These are phyloP conservation scores for Colletotrichum salicis DNA, from an alignment of 2,329 filamentous ascomycete genomes.

Conservation along the genomic window DNA sequence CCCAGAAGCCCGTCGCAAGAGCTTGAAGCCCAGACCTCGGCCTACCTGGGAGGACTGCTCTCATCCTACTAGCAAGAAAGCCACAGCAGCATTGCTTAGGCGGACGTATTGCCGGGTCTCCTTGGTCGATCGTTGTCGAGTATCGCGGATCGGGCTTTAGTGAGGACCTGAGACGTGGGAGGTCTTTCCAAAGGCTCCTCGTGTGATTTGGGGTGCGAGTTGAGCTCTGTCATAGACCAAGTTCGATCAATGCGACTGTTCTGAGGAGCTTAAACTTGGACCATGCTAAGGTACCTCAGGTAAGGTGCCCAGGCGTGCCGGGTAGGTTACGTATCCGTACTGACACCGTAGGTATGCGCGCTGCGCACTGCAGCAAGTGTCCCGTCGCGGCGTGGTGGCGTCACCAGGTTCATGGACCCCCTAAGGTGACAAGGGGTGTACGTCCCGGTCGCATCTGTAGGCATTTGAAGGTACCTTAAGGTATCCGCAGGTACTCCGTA, in stretches of 20 bases:
- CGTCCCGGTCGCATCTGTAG: background rate
- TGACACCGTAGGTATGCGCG: background rate
- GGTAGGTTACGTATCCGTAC: background rate
- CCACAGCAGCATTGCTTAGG: constrained; percentile 26
- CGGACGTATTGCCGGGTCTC: background rate
- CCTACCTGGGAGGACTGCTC: constrained; percentile 81
- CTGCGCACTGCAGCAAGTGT: background rate
- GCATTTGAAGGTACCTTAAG: too few species aligned
- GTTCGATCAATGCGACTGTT: background rate
- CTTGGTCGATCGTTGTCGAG: background rate
- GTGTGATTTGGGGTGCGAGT: background rate
- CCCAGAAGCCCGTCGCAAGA: constrained; percentile 79
- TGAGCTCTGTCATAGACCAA: background rate
- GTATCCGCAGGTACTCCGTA: too few species aligned
- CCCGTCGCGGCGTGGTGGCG: too few species aligned
- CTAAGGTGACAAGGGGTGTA: background rate
- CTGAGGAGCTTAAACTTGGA: background rate
- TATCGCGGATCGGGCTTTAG: background rate
- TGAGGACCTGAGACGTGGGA: background rate
- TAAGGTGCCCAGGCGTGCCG: too few species aligned
- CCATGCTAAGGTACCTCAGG: background rate
- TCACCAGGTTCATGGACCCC: background rate
- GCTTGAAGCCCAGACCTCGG: constrained; percentile 82
- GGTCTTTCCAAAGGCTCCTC: background rate
- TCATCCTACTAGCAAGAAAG: constrained; percentile 66